Evolutionary conservation across 1,284 basidiomycete genomes (phyloP), one percentile per base, ranked within the genome.

Genomic region (Wallemia hederae): DNA sequence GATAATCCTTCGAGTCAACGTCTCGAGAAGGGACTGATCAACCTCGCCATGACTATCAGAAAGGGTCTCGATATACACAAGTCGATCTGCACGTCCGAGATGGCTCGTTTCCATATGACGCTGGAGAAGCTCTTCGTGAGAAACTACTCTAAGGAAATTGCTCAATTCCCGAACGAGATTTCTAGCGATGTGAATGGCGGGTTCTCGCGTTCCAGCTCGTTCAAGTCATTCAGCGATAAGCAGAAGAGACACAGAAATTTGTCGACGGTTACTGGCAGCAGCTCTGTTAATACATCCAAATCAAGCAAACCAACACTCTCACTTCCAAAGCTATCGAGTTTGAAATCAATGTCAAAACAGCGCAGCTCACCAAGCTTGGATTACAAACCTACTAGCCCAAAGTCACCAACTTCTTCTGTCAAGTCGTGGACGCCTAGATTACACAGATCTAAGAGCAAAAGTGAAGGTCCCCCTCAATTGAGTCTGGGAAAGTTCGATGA

Each of bases 51-150:
- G 27, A 78, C 84, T 49, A 84, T 96, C 62, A 82, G 87, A 63
- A 79, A 77, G 58, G 90, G 87, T 68, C 75, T 98, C 60, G 79
- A 78, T 62, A 74, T 96, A 11, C 89, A 96, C 68, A 80, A 80
- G 1, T 76, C 80, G 60, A 72, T 94, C 58, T 91, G 88, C 68
- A 80, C 85, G 0, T 77, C 79, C 25, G 87, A 88, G 71, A 94
- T 91, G 77, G 74, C 83, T 59, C 78, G 82, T 1, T 96, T 97
- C 77, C 90, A 97, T n/a, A 49, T 49, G 39, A 49, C 39, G 39
- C 22, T 49, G 39, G 39, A 49, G 39, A 49, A 49, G 22, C 39
- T 49, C 14, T 49, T 49, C 22, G n/a, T 49, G 9, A 49, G 22
- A n/a, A 49, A 49, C 39, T 49, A 49, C n/a, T 7, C 39, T 5